Conservation (phyloP, 768 basidiomycete genomes). For the Hericium alpestre region DNA sequence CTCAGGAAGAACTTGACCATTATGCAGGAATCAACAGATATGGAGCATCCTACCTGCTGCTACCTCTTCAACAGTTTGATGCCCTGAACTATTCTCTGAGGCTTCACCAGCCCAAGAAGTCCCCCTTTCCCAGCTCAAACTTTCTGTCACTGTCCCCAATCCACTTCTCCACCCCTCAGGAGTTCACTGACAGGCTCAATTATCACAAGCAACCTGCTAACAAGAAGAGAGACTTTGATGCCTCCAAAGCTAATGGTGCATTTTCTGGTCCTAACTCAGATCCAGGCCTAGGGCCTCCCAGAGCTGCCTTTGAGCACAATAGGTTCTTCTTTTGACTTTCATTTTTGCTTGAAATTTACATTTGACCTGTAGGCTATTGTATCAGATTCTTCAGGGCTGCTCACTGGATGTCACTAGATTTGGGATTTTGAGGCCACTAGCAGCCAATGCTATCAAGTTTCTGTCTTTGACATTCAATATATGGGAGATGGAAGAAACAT, state of each 20-base stretch:
- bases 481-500: conserved; percentile 6
- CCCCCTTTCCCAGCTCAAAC: not conserved
- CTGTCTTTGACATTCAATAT: conserved; percentile 9
- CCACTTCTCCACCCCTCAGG: not conserved
- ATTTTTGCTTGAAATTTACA: not conserved
- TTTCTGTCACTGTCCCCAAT: conserved; percentile 13
- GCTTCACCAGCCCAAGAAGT: not conserved
- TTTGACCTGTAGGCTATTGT: conserved; percentile 2
- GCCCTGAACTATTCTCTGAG: not conserved
- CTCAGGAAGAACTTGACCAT: too few species aligned
- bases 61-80: conserved; percentile 3
- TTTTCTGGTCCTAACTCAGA: conserved; percentile 1
- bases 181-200: conserved; percentile 6
- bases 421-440: conserved; percentile 2
- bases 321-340: conserved; percentile 3
- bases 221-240: conserved; percentile 4
- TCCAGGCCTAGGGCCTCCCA: not conserved
- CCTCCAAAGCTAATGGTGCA: conserved; percentile 7
- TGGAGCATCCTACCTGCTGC: conserved; percentile 10
- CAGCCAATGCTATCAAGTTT: conserved; percentile 2
- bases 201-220: conserved; percentile 4
- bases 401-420: conserved; percentile 3
- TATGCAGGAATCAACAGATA: conserved; percentile 7
- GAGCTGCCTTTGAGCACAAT: conserved; percentile 8
- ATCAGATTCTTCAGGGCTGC: conserved; percentile 2